Conservation (phyloP, 768 basidiomycete genomes). For the Gautieria morchelliformis region DNA sequence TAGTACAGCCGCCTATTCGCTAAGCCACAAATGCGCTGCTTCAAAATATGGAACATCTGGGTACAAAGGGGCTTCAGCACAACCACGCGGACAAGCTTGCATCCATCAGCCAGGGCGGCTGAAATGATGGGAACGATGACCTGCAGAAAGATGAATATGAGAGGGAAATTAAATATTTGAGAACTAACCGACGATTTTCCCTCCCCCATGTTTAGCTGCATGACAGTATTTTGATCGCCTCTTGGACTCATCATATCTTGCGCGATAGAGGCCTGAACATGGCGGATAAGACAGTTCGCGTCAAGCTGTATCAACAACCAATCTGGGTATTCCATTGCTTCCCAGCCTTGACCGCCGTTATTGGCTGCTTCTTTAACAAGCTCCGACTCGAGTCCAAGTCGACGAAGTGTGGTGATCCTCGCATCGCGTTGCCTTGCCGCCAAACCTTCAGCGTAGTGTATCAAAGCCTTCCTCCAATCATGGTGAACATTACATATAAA, state of each 20-base stretch:
- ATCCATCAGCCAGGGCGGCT: slow-evolving; percentile 31
- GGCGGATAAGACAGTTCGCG: slow-evolving; percentile 32
- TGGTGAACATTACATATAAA: slow-evolving; percentile 11
- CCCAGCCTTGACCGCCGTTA: slow-evolving; percentile 15
- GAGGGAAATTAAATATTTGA: not conserved
- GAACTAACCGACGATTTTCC: slow-evolving; percentile 37
- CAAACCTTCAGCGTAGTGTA: slow-evolving; percentile 18
- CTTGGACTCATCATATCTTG: slow-evolving; percentile 37
- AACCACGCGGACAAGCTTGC: slow-evolving; percentile 36
- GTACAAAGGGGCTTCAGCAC: slow-evolving; percentile 36
- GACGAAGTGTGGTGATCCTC: slow-evolving; percentile 21
- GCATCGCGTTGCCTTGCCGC: slow-evolving; percentile 30
- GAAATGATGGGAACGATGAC: slow-evolving; percentile 37
- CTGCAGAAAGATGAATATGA: not conserved
- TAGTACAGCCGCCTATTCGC: slow-evolving; percentile 37
- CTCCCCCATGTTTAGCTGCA: slow-evolving; percentile 53
- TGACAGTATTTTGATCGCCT: slow-evolving; percentile 26
- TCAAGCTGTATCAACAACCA: slow-evolving; percentile 40
- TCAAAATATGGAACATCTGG: slow-evolving; percentile 42
- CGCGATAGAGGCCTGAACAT: slow-evolving; percentile 33
- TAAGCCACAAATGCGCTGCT: slow-evolving; percentile 33
- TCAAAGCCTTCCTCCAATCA: slow-evolving; percentile 24
- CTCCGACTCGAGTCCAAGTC: slow-evolving; percentile 20
- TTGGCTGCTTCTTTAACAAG: slow-evolving; percentile 21
- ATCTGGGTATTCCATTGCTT: slow-evolving; percentile 20